Conservation (phyloP, 768 basidiomycete species). For the Tephrocybe rancida region DNA sequence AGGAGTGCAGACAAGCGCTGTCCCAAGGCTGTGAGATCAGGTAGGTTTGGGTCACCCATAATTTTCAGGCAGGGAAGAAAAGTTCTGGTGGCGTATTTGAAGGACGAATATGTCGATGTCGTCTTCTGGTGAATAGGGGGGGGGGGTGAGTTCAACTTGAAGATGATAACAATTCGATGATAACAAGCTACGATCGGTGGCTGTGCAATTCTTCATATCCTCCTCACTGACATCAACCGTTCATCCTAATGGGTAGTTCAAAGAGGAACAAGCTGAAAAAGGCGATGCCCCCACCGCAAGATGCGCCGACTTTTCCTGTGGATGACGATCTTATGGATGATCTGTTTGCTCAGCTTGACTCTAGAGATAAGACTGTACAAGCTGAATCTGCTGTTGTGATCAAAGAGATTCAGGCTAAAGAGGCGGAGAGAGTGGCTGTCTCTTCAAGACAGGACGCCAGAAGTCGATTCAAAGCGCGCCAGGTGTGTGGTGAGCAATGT, state of each 20-base stretch:
- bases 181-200: conserved; percentile 12
- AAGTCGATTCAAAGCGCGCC: conserved; percentile 67
- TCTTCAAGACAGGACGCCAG: conserved; percentile 58
- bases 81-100: neutral
- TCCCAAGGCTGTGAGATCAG: conserved; percentile 37
- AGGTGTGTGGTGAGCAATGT: conserved; percentile 42
- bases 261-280: conserved; percentile 65
- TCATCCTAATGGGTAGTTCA: conserved; percentile 44
- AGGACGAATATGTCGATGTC: neutral
- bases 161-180: neutral
- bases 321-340: conserved; percentile 73
- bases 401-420: conserved; percentile 46
- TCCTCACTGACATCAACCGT: too few species aligned
- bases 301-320: conserved; percentile 35
- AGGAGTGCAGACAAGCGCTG: conserved; percentile 27
- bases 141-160: neutral
- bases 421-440: conserved; percentile 32
- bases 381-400: conserved; percentile 50
- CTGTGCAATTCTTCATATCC: conserved; percentile 11
- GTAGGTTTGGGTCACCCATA: conserved; percentile 27
- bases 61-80: neutral
- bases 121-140: neutral
- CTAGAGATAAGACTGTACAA: conserved; percentile 52
- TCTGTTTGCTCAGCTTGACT: conserved; percentile 76
- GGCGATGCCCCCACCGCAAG: conserved; percentile 29